Conservation (phyloP, 2,329 filamentous ascomycete species). For the Nemania serpens region DNA sequence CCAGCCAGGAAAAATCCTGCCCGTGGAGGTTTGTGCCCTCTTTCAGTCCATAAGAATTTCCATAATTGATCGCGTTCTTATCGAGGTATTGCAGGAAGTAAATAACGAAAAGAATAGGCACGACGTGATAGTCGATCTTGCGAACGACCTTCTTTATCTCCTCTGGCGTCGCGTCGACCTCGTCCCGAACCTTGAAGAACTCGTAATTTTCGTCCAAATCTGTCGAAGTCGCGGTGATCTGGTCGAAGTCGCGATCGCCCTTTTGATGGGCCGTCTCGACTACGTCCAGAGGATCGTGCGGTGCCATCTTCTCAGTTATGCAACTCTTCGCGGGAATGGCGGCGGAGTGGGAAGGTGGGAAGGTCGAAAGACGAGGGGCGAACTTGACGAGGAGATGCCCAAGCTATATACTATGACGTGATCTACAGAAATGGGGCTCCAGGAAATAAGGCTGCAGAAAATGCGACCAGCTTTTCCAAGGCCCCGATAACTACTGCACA, state of each 20-base stretch:
- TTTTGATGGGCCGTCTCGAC: constrained; percentile 14
- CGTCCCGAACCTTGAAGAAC: constrained; percentile 36
- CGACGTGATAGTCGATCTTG: constrained; percentile 41
- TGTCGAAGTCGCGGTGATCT: constrained; percentile 25
- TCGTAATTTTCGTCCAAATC: constrained; percentile 43
- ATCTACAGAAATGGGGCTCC: background rate
- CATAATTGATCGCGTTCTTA: constrained; percentile 55
- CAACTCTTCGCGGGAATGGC: background rate
- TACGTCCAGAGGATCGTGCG: constrained; percentile 13
- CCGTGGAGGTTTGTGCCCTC: constrained; percentile 52
- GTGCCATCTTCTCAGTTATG: constrained; percentile 21
- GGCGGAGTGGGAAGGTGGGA: background rate
- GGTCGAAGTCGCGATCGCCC: constrained; percentile 17
- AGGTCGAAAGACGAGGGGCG: background rate
- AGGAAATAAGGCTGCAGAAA: constrained; percentile 1
- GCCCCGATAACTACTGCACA: background rate
- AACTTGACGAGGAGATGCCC: background rate
- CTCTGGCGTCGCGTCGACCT: constrained; percentile 32
- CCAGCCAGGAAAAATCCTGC: constrained; percentile 57
- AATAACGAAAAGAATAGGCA: constrained; percentile 41
- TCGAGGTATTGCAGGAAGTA: constrained; percentile 44
- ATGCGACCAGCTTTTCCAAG: constrained; percentile 2
- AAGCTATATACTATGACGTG: constrained; percentile 15
- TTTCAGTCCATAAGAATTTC: constrained; percentile 53
- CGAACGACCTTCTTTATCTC: constrained; percentile 40